These are phyloP conservation scores for Taphrina flavorubra DNA, from an alignment of 1,139 yeast genomes.

Conservation along the genomic window DNA sequence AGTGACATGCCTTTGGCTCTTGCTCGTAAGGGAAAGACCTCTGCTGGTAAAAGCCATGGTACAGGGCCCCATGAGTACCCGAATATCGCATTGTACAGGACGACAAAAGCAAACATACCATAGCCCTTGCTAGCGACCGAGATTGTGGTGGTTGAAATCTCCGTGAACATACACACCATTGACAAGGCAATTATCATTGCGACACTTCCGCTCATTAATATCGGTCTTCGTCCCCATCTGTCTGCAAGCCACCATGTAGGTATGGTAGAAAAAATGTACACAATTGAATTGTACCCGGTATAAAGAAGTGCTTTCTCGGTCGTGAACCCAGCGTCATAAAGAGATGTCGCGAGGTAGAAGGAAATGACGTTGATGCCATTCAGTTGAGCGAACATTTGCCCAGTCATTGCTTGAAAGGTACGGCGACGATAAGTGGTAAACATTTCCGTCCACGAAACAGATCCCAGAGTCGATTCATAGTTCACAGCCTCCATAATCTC, in stretches of 20 bases:
- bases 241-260: constrained; percentile 16
- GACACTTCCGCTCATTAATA: constrained; percentile 13
- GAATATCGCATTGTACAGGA: constrained; percentile 6
- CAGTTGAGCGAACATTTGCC: constrained; percentile 16
- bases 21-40: constrained; percentile 13
- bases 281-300: constrained; percentile 10
- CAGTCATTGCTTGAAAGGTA: constrained; percentile 13
- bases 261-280: constrained; percentile 8
- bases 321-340: constrained; percentile 13
- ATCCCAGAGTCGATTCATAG: constrained; percentile 3
- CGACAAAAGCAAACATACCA: constrained; percentile 14
- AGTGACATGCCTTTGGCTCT: constrained; percentile 11
- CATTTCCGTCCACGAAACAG: constrained; percentile 15
- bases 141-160: neutral
- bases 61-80: constrained; percentile 13
- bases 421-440: constrained; percentile 16
- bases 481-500: constrained; percentile 12
- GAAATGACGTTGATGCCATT: constrained; percentile 15
- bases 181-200: constrained; percentile 8
- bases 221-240: constrained; percentile 17
- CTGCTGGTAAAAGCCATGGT: constrained; percentile 14
- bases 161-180: constrained; percentile 11
- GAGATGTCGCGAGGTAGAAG: constrained; percentile 12
- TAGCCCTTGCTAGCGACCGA: constrained; percentile 5
- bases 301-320: constrained; percentile 11